Evolutionary conservation across 805 yeast genomes (phyloP).

Genomic region (Yamadazyma insecticola): DNA sequence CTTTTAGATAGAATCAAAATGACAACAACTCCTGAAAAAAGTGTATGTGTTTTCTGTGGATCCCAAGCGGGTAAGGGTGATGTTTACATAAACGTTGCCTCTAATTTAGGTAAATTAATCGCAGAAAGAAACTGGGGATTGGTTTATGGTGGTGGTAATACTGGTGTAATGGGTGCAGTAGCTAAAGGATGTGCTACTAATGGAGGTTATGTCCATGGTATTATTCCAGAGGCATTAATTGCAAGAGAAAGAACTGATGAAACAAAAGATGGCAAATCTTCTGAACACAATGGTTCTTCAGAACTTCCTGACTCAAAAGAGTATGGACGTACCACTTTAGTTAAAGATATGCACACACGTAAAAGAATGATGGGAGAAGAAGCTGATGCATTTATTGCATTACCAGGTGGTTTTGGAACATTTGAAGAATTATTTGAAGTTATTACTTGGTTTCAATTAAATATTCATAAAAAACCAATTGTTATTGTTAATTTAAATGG

Average conservation of each 20-base stretch:
- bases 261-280: conserved; percentile 52
- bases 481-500: conserved; percentile 76
- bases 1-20: no score
- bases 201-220: conserved; percentile 74
- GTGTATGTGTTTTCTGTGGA: conserved; percentile 84
- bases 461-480: conserved; percentile 79
- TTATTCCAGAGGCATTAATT: conserved; percentile 81
- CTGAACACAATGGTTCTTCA: conserved; percentile 62
- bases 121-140: conserved; percentile 64
- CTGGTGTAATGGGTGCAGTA: conserved; percentile 76
- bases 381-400: conserved; percentile 81
- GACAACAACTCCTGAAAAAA: conserved; percentile 19
- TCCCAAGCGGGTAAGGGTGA: conserved; percentile 65
- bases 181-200: conserved; percentile 57
- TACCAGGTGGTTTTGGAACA: conserved; percentile 93
- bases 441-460: conserved; percentile 86
- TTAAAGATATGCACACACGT: conserved; percentile 85
- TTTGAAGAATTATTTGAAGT: conserved; percentile 87
- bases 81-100: conserved; percentile 48
- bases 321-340: conserved; percentile 78
- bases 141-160: conserved; percentile 88
- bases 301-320: conserved; percentile 55
- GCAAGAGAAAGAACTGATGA: conserved; percentile 59
- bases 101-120: conserved; percentile 54
- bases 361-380: conserved; percentile 82